phyloP scores from a whole-genome alignment of 2,329 filamentous ascomycete species.

The Calonectria multiphialidica region DNA sequence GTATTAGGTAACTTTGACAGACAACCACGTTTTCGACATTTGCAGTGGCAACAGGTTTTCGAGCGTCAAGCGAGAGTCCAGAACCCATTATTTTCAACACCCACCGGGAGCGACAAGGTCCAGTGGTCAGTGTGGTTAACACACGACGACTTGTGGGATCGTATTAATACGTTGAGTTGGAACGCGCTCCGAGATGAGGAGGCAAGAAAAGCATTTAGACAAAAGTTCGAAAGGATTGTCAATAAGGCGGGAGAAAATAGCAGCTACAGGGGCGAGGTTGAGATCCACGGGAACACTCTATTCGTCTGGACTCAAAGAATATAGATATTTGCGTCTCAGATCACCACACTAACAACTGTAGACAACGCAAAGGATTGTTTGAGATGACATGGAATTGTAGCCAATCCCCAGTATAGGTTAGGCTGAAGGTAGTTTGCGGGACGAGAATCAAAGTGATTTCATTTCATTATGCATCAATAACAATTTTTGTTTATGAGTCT shows the following conservation, averaged over 20 bases:
- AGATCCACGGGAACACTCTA: constrained; percentile 73
- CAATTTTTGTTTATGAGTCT: constrained; percentile 59
- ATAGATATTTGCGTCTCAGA: constrained; percentile 34
- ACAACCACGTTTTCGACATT: constrained; percentile 74
- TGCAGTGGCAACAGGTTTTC: constrained; percentile 74
- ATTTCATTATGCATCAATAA: constrained; percentile 33
- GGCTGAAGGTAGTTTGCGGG: neutral
- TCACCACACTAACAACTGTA: no score
- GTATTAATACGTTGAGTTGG: constrained; percentile 76
- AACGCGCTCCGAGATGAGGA: constrained; percentile 69
- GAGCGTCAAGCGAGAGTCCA: constrained; percentile 65
- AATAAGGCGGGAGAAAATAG: constrained; percentile 64
- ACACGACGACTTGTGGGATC: constrained; percentile 72
- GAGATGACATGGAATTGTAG: neutral
- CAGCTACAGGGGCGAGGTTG: constrained; percentile 73
- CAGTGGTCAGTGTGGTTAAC: constrained; percentile 63
- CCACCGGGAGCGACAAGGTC: constrained; percentile 65
- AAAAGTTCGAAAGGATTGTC: constrained; percentile 66
- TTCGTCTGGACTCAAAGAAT: constrained; percentile 71
- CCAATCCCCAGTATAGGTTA: neutral
- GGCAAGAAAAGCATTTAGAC: constrained; percentile 60
- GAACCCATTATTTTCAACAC: constrained; percentile 68
- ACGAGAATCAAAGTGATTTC: constrained; percentile 30
- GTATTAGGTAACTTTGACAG: constrained; percentile 65
- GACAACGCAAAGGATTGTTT: neutral